A percentile compares a stretch with the other conserved stretches of the same genome.
Evolutionary conservation across 148 eudicot species (phyloP).

Genomic region (Rhododendron molle): DNA sequence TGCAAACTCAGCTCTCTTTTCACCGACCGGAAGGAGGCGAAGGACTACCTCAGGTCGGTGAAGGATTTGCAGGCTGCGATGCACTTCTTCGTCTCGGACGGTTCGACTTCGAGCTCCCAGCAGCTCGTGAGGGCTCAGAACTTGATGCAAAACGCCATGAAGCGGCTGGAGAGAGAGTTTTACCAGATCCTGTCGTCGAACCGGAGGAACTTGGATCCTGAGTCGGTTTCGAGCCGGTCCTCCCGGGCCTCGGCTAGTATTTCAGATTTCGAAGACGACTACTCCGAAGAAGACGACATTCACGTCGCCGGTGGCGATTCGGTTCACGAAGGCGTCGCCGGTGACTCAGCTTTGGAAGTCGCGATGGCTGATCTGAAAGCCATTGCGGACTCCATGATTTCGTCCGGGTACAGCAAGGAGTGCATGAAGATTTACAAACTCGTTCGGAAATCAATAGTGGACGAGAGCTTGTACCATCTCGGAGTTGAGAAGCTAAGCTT

Average conservation of each 20-base stretch:
- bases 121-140: constrained; percentile 41
- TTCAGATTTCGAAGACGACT: constrained; percentile 25
- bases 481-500: constrained; percentile 33
- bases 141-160: constrained; percentile 54
- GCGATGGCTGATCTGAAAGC: constrained; percentile 48
- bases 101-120: constrained; percentile 24
- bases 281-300: constrained; percentile 19
- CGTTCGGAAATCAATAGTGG: constrained; percentile 39
- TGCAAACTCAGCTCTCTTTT: constrained; percentile 31
- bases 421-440: constrained; percentile 56
- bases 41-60: constrained; percentile 36
- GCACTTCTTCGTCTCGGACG: constrained; percentile 28
- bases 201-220: constrained; percentile 29
- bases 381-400: constrained; percentile 71
- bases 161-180: constrained; percentile 60
- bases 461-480: constrained; percentile 39
- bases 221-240: constrained; percentile 23
- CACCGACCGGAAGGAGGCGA: constrained; percentile 36
- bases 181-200: constrained; percentile 39
- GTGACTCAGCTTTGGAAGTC: not conserved
- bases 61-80: constrained; percentile 41
- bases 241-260: constrained; percentile 19
- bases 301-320: not conserved
- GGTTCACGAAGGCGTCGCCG: not conserved
- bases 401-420: constrained; percentile 59